phyloP scores from a whole-genome alignment of 2,329 filamentous ascomycete species.

The Capronia epimyces region DNA sequence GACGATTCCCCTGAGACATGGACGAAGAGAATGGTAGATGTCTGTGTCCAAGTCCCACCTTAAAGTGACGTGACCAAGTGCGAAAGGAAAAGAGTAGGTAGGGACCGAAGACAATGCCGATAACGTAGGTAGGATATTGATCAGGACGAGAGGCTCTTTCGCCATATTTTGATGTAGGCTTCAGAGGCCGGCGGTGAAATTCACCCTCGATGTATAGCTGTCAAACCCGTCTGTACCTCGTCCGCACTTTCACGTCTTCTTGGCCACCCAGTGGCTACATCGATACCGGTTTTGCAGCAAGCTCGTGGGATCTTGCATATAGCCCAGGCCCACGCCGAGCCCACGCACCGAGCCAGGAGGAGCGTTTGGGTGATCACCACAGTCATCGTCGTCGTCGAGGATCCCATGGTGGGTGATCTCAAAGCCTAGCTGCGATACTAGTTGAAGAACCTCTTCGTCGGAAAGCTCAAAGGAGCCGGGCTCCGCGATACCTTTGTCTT shows the following conservation, averaged over 20 bases:
- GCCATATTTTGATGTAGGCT: no score
- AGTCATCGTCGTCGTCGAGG: background rate
- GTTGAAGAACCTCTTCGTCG: slow-evolving; percentile 75
- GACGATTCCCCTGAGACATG: no score
- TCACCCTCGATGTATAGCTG: no score
- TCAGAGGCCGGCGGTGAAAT: background rate
- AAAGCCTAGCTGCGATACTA: slow-evolving; percentile 74
- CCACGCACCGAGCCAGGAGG: background rate
- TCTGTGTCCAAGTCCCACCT: no score
- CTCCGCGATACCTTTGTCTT: slow-evolving; percentile 65
- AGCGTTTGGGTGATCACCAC: background rate
- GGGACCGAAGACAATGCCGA: no score
- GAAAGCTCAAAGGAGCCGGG: slow-evolving; percentile 86
- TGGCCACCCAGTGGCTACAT: slow-evolving; percentile 78
- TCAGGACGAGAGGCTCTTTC: no score
- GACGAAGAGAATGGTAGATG: no score
- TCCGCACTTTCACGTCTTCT: slow-evolving; percentile 51
- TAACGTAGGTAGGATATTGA: no score
- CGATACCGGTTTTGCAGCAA: slow-evolving; percentile 81
- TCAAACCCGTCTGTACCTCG: no score
- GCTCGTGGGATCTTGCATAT: slow-evolving; percentile 77
- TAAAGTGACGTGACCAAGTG: no score
- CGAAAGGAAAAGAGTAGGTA: no score
- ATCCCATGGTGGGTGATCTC: slow-evolving; percentile 57
- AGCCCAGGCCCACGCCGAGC: slow-evolving; percentile 55